A percentile compares a stretch with the other conserved stretches of the same genome.
Evolutionary conservation across 23 red algal species (phyloP).

Genomic region (Gracilaria domingensis): DNA sequence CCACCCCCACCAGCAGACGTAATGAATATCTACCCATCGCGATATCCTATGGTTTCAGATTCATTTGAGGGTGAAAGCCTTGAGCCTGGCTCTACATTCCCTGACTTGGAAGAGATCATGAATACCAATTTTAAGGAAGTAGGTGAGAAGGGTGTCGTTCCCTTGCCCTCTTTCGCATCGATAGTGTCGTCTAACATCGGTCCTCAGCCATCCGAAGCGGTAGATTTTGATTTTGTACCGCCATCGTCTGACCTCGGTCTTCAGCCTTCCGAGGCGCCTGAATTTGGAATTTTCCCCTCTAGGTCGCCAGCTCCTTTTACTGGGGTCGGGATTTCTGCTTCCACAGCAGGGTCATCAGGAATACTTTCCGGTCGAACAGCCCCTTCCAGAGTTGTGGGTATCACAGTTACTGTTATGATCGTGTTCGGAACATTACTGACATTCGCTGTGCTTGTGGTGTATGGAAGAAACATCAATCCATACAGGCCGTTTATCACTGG

Average conservation of each 20-base stretch:
- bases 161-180: background rate
- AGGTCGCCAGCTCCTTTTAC: conserved; percentile 8
- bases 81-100: background rate
- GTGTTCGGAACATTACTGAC: background rate
- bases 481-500: conserved; percentile 26
- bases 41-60: background rate
- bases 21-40: conserved; percentile 3
- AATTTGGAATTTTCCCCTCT: background rate
- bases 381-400: background rate
- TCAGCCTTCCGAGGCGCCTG: background rate
- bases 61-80: background rate
- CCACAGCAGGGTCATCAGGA: background rate
- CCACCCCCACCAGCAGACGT: background rate
- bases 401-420: background rate
- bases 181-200: background rate
- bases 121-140: background rate
- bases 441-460: background rate
- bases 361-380: conserved; percentile 11
- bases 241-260: background rate
- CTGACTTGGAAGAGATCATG: background rate
- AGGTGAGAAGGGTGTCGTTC: background rate
- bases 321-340: background rate
- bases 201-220: background rate
- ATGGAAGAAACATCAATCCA: conserved; percentile 36
- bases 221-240: background rate